Percentiles rank a stretch among this genome's conserved stretches.
Conservation (phyloP, 2,329 filamentous ascomycete genomes). For the Mycosphaerella arachidis region DNA sequence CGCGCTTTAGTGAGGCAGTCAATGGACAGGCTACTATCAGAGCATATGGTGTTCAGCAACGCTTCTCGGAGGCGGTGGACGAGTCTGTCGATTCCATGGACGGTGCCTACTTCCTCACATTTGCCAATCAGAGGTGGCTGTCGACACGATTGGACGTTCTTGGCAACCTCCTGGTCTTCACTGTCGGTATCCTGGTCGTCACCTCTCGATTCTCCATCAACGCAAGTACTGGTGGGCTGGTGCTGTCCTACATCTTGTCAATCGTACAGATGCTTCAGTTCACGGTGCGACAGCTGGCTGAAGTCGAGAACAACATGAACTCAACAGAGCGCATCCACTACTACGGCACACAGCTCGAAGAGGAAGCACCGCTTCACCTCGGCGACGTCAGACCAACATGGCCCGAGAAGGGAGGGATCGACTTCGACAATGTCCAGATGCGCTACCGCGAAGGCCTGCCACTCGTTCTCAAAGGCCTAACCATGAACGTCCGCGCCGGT, state of each 20-base stretch:
- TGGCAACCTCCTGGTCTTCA: slow-evolving; percentile 79
- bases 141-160: slow-evolving; percentile 79
- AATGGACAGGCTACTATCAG: slow-evolving; percentile 79
- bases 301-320: slow-evolving; percentile 98
- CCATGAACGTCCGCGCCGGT: slow-evolving; percentile 67
- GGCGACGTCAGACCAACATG: slow-evolving; percentile 66
- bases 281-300: slow-evolving; percentile 85
- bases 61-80: slow-evolving; percentile 67
- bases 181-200: slow-evolving; percentile 82
- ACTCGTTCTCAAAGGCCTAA: slow-evolving; percentile 46
- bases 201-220: slow-evolving; percentile 82
- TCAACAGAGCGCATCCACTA: slow-evolving; percentile 86
- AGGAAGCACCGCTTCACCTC: slow-evolving; percentile 81
- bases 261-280: slow-evolving; percentile 97
- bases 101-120: slow-evolving; percentile 88
- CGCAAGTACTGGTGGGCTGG: slow-evolving; percentile 79
- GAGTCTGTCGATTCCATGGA: slow-evolving; percentile 85
- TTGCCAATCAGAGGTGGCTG: slow-evolving; percentile 92
- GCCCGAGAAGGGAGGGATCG: slow-evolving; percentile 75
- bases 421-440: slow-evolving; percentile 49
- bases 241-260: slow-evolving; percentile 86
- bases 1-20: slow-evolving; percentile 85
- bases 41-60: slow-evolving; percentile 76
- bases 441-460: slow-evolving; percentile 49
- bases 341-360: slow-evolving; percentile 80